These are phyloP conservation scores for Claviceps sp. DNA, from an alignment of 2,329 filamentous ascomycete species.

Conservation along the genomic window DNA sequence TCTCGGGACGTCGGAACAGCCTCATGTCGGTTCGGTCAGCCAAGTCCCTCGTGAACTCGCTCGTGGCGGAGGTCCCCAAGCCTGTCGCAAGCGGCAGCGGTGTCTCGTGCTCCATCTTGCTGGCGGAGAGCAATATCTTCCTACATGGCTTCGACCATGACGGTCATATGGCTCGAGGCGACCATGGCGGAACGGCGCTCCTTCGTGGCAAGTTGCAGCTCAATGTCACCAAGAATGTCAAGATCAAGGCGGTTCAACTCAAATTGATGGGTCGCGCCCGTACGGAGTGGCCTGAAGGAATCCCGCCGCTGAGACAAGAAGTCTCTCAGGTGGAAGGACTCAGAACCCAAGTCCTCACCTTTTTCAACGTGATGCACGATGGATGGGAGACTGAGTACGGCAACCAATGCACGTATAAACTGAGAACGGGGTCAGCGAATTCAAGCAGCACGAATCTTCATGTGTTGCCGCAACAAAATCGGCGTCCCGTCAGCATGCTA, in stretches of 20 bases:
- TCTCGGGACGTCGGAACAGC: constrained; percentile 30
- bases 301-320: constrained; percentile 75
- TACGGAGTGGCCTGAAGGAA: constrained; percentile 94
- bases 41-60: constrained; percentile 37
- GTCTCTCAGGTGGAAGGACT: constrained; percentile 74
- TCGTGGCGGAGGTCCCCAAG: constrained; percentile 47
- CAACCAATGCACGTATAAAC: constrained; percentile 45
- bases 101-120: constrained; percentile 56
- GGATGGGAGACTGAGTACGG: constrained; percentile 48
- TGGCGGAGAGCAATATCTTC: constrained; percentile 72
- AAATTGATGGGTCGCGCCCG: constrained; percentile 74
- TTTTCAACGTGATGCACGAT: constrained; percentile 69
- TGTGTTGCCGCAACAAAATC: constrained; percentile 5
- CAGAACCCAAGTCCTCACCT: constrained; percentile 78
- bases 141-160: constrained; percentile 67
- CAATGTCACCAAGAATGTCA: constrained; percentile 75
- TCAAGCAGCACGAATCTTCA: constrained; percentile 21
- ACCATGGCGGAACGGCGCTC: constrained; percentile 62
- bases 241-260: constrained; percentile 82
- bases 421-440: constrained; percentile 26
- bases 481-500: constrained; percentile 9
- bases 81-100: constrained; percentile 70
- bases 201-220: constrained; percentile 74
- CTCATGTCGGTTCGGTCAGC: constrained; percentile 36
- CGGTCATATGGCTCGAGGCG: constrained; percentile 37